Base-by-base conservation (phyloP, 345 rosid genomes). In the Noccaea bulbosa region DNA sequence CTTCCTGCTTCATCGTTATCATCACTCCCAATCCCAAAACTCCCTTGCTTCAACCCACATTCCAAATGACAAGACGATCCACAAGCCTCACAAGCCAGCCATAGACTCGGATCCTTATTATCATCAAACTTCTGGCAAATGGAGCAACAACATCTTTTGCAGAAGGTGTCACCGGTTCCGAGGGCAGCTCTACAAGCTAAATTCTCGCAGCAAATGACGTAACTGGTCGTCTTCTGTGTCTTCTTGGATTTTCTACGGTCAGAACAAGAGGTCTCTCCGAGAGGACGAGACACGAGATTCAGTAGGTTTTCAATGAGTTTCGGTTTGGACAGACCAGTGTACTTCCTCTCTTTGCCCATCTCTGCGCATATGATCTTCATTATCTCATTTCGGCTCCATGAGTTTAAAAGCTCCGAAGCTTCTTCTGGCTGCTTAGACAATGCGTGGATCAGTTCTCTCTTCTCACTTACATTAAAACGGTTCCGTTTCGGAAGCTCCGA, bases 321-420 rank as follows among this genome's bases (percentile, higher is more conserved):
- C 33, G 90, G 79, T 83, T 95, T 95, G 45, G 89, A 76, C 67
- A 95, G 79, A 70, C 98, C 97, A 11, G 98, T 92, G 76, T 95
- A 95, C 71, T 92, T 95, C 86, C 99, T 89, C 81, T 95, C 92
- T 79, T 92, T 95, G 46, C 99, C 97, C 99, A 89, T 89, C 83
- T 88, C 99, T 10, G 81, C 89, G 77, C 96, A 91, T 17, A 94
- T 85, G 72, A 95, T 85, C 83, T 92, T 88, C 75, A 95, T 74
- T 58, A 95, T 95, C 78, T 95, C 99, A 78, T 84, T 86, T 35
- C 97, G 90, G 75, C 91, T 95, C 99, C 99, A 95, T 54, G 92
- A 78, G 50, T 88, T 89, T n/a, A 95, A 78, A 60, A 80, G 68
- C 76, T 83, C 96, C 15, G 91, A 59, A 48, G 96, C 98, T 71